phyloP scores from a whole-genome alignment of 257 asterid genomes.

The Solanum etuberosum region DNA sequence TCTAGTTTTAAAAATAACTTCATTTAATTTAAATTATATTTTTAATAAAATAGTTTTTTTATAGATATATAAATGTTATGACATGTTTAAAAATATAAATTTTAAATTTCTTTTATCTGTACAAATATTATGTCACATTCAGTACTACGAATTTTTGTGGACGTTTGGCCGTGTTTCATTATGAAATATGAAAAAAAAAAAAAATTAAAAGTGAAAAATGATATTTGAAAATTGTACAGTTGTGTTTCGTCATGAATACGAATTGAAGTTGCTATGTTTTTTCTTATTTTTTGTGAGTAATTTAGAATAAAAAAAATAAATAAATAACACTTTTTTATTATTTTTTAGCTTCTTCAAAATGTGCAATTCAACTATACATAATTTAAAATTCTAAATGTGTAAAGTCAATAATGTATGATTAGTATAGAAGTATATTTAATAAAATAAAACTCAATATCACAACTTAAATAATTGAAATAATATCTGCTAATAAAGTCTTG shows the following conservation, averaged over 20 bases:
- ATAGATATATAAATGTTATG: neutral
- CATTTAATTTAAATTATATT: no score
- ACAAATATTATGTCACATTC: neutral
- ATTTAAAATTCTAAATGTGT: neutral
- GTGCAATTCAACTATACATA: neutral
- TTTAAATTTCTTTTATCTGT: no score
- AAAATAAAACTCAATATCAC: neutral
- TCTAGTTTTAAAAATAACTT: neutral
- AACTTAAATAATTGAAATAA: neutral
- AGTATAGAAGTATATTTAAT: neutral
- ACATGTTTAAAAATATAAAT: no score
- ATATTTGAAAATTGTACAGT: no score
- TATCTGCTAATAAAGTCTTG: neutral
- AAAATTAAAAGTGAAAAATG: neutral
- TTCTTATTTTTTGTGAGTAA: neutral
- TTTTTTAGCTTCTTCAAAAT: no score
- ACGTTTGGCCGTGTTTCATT: no score
- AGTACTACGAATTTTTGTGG: no score
- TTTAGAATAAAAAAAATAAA: neutral
- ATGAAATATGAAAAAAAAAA: no score
- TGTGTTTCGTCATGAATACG: neutral
- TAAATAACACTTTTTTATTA: no score
- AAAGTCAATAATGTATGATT: neutral
- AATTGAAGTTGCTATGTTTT: neutral
- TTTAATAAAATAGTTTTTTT: no score